Conservation (phyloP, 2,329 filamentous ascomycete species). For the Aspergillus vadensis region DNA sequence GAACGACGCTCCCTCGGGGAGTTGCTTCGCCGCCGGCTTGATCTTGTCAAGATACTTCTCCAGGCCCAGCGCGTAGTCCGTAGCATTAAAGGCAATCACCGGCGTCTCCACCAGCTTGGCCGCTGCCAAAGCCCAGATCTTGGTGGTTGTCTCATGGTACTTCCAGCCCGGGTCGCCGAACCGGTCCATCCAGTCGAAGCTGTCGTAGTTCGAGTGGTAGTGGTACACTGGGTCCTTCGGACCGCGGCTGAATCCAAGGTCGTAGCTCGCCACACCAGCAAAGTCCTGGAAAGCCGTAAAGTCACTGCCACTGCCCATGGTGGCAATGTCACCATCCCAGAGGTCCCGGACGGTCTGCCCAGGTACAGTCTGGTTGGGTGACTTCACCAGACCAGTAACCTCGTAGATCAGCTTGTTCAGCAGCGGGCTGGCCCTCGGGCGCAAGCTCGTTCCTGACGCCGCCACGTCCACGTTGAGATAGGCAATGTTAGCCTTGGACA, state of each 20-base stretch:
- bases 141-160: conserved; percentile 65
- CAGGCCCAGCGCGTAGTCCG: conserved; percentile 64
- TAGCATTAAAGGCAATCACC: conserved; percentile 65
- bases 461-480: conserved; percentile 87
- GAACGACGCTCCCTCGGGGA: conserved; percentile 31
- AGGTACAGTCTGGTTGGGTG: conserved; percentile 72
- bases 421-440: conserved; percentile 69
- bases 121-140: conserved; percentile 64
- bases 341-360: conserved; percentile 70
- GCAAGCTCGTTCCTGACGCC: conserved; percentile 65
- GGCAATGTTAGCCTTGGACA: conserved; percentile 70
- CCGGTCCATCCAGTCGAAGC: conserved; percentile 78
- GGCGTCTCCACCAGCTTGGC: conserved; percentile 64
- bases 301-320: conserved; percentile 73
- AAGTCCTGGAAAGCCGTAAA: conserved; percentile 76
- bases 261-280: conserved; percentile 66
- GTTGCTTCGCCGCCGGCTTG: conserved; percentile 29
- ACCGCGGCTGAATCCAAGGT: conserved; percentile 60
- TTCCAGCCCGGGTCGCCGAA: conserved; percentile 68
- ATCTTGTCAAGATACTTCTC: conserved; percentile 43
- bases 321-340: conserved; percentile 63
- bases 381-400: conserved; percentile 63
- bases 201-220: conserved; percentile 84
- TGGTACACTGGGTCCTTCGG: conserved; percentile 61
- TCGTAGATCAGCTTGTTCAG: conserved; percentile 73